These are phyloP conservation scores for Penicillium corylophilum DNA, from an alignment of 2,329 filamentous ascomycete species.

Conservation along the genomic window DNA sequence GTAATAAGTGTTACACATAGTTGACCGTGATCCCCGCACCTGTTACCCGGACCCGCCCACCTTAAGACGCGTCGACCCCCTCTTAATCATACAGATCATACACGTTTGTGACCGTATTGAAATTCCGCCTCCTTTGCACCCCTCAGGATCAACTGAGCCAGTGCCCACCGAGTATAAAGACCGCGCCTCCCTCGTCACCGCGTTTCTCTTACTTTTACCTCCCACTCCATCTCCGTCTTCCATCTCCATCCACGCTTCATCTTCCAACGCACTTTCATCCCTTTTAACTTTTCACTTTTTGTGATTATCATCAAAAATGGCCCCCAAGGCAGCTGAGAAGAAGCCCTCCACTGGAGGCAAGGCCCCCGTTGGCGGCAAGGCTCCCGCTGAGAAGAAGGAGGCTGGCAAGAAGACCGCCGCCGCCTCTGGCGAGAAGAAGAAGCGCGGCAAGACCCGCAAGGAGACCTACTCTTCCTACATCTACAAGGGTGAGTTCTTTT, in stretches of 20 bases:
- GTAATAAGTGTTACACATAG: constrained; percentile 23
- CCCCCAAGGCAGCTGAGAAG: constrained; percentile 98
- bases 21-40: constrained; percentile 15
- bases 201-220: constrained; percentile 37
- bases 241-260: constrained; percentile 33
- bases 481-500: constrained; percentile 95
- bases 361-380: constrained; percentile 72
- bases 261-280: constrained; percentile 25
- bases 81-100: constrained; percentile 51
- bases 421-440: constrained; percentile 97
- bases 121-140: constrained; percentile 46
- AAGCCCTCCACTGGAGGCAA: constrained; percentile 92
- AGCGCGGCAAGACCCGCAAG: constrained; percentile 99
- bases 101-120: constrained; percentile 42
- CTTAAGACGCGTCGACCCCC: constrained; percentile 22
- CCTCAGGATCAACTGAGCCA: constrained; percentile 45
- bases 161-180: constrained; percentile 48
- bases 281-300: constrained; percentile 26
- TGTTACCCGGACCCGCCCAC: constrained; percentile 6
- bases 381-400: constrained; percentile 97
- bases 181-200: constrained; percentile 42
- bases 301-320: constrained; percentile 66
- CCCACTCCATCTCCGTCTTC: constrained; percentile 34
- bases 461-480: constrained; percentile 99
- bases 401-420: constrained; percentile 97